Evolutionary conservation across 2,329 filamentous ascomycete species (phyloP), one percentile per base, ranked within the genome.

Genomic region (Neonectria sp.): DNA sequence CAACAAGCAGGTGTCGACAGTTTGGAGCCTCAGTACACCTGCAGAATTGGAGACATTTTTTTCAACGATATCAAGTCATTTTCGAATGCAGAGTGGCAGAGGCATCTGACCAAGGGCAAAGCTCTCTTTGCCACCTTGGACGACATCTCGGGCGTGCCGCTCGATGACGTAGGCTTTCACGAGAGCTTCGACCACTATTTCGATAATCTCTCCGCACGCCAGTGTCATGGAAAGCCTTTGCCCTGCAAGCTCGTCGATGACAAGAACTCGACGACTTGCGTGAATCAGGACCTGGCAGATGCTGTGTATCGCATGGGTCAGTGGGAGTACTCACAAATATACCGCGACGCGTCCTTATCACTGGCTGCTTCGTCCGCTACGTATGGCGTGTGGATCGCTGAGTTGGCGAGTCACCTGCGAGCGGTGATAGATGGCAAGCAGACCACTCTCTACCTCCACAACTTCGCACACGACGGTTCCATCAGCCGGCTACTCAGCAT

Each of bases 261-360:
- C 69, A 73, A 73, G 60, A 85, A 85, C 68, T 84, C 86, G 60
- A 81, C 81, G 0, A 80, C 82, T 0, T 95, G 93, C 76, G 82
- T 95, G 46, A 87, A 87, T 3, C 89, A 90, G 72, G 79, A 81
- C 0, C 82, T 90, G 49, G 91, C 92, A 2, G 85, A 95, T 65
- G 81, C 87, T 1, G 93, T 95, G 8, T 95, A 94, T 78, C 87
- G 93, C 8, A 79, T 95, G 0, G 93, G 93, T 0, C 86, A 95
- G 72, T 95, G 92, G 85, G 94, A 96, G 79, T 96, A 96, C 82
- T 91, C 88, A 15, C 92, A 91, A 75, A 88, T 94, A 60, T 94
- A 94, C 80, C 92, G 94, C 61, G 92, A 92, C 72, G 84, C 89
- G 0, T 82, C 86, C 0, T 78, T 85, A 17, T 91, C 91, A 1